Base-by-base conservation (phyloP, 176 grass and related monocot species). In the Poa annua region DNA sequence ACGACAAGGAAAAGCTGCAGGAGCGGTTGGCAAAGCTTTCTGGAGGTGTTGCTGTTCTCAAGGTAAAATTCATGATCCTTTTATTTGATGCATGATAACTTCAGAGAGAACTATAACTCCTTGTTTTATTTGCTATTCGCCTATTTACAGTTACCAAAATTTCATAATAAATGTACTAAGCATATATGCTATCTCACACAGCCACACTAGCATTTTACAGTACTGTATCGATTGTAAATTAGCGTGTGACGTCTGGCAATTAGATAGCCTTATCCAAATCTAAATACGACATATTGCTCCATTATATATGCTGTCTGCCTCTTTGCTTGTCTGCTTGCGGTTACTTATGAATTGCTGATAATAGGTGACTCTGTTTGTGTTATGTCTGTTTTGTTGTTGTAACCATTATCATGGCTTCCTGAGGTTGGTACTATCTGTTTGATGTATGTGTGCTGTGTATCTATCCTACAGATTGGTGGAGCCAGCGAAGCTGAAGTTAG, bases 1-100 rank as follows among this genome's bases (percentile, higher is more conserved):
- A 99, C 33, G 96, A 96, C 47, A 96, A 92, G 71, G 96, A 99
- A 81, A 99, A 96, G 68, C 80, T 94, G 26, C 89, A 99, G 59
- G 96, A 96, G 83, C 59, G 93, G 29, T 90, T 96, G 75, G 96
- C 96, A 2, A 96, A 99, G 81, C 89, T 99, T 69, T 99, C 93
- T 69, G 96, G 96, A n/a, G 96, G 96, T 87, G 91, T 99, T 89
- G 93, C 93, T 79, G 93, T 99, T 35, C 75, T 99, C 5, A 99
- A 99, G 96, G 96, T 98, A 54, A 83, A 41, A 11, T 62, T 84
- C 35, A 49, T 62, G 21, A 19, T 45, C 47, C 19, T 81, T 11
- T n/a, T 39, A n/a, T 49, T 48, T 0, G 36, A 13, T 74, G 10
- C 36, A 26, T 56, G 21, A 14, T 15, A 70, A 20, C 10, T 44